phyloP scores from a whole-genome alignment of 441 rosid genomes.

The Rhodomyrtus psidioides region DNA sequence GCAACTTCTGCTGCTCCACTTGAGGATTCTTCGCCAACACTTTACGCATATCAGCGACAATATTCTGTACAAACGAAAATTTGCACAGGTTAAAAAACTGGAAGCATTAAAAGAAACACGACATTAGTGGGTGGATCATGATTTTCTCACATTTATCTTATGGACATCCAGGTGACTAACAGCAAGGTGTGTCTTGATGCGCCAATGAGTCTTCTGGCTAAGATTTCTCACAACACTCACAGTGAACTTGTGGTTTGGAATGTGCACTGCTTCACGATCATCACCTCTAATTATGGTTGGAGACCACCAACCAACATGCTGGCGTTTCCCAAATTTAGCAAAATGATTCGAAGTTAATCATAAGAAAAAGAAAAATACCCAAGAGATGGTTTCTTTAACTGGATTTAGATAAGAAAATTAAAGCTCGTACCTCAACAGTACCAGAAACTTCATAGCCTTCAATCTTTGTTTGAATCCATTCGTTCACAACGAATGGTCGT shows the following conservation, averaged over 20 bases:
- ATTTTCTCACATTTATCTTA: constrained; percentile 46
- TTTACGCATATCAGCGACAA: constrained; percentile 74
- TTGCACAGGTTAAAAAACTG: background rate
- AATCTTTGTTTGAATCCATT: constrained; percentile 69
- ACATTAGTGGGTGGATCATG: constrained; percentile 7
- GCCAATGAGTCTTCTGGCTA: constrained; percentile 75
- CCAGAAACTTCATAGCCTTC: constrained; percentile 80
- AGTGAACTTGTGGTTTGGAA: constrained; percentile 70
- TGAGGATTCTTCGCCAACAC: constrained; percentile 71
- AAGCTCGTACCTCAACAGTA: constrained; percentile 54
- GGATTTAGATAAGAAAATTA: background rate
- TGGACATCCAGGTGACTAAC: constrained; percentile 69
- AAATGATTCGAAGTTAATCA: background rate
- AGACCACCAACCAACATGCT: constrained; percentile 85
- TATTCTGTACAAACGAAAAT: constrained; percentile 22
- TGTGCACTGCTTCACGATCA: constrained; percentile 74
- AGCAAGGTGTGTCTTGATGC: constrained; percentile 58
- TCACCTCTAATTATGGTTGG: constrained; percentile 74
- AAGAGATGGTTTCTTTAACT: background rate
- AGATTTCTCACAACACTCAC: constrained; percentile 70
- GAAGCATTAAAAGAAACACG: background rate
- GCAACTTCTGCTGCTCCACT: constrained; percentile 63
- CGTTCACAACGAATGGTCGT: constrained; percentile 60
- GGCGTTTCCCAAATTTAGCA: constrained; percentile 7
- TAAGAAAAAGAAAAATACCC: background rate